Percentiles rank a stretch among this genome's conserved stretches.
These are phyloP conservation scores for Pilobolus umbonatus DNA, from an alignment of 192 early-diverging fungal genomes.

Conservation along the genomic window DNA sequence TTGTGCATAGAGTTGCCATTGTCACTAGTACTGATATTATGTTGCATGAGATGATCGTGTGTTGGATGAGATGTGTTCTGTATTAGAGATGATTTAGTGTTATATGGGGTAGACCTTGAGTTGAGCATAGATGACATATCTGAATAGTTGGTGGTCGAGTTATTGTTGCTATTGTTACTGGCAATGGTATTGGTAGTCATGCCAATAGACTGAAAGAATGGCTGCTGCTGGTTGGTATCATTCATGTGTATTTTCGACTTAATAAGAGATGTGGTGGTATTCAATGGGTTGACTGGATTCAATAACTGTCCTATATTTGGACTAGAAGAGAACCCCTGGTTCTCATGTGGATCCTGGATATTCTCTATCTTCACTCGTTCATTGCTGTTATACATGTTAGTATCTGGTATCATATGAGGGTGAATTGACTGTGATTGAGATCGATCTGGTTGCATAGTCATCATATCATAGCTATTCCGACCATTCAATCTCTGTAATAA, in stretches of 20 bases:
- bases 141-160: slow-evolving; percentile 6
- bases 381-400: not conserved
- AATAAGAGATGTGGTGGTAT: not conserved
- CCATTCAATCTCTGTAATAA: slow-evolving; percentile 1
- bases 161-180: slow-evolving; percentile 5
- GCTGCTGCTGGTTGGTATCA: not conserved
- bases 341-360: slow-evolving; percentile 2
- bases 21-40: too few species aligned
- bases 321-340: slow-evolving; percentile 14
- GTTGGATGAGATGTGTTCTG: too few species aligned
- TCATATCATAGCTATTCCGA: slow-evolving; percentile 19
- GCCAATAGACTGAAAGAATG: slow-evolving; percentile 9
- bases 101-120: too few species aligned
- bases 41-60: too few species aligned
- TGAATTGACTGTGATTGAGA: slow-evolving; percentile 6
- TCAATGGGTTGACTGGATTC: slow-evolving; percentile 27
- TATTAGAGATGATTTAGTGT: too few species aligned
- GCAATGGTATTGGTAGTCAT: slow-evolving; percentile 1
- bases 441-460: slow-evolving; percentile 10
- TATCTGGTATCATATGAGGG: slow-evolving; percentile 19
- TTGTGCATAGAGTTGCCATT: too few species aligned
- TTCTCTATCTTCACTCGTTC: slow-evolving; percentile 3
- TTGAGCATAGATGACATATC: too few species aligned
- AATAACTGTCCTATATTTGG: slow-evolving; percentile 26
- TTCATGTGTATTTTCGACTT: not conserved